These are phyloP conservation scores for Ascochyta rabiei DNA, from an alignment of 2,329 filamentous ascomycete species.

Conservation along the genomic window DNA sequence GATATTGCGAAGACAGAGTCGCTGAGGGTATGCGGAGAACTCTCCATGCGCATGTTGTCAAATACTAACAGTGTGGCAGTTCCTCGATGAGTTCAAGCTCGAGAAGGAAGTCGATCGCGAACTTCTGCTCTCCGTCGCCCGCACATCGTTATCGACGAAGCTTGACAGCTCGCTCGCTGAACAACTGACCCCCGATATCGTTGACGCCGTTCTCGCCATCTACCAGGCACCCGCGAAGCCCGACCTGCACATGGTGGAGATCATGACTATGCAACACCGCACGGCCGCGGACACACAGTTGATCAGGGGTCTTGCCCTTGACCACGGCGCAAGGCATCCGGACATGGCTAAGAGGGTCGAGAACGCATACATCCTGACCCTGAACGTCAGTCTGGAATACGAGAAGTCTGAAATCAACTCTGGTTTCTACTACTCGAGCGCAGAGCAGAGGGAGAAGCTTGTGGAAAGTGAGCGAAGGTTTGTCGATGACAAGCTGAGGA, in stretches of 20 bases:
- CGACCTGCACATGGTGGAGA: slow-evolving; percentile 98
- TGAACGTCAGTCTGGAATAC: slow-evolving; percentile 97
- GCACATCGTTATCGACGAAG: slow-evolving; percentile 94
- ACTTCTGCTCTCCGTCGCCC: slow-evolving; percentile 87
- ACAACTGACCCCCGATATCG: slow-evolving; percentile 91
- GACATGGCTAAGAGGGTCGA: slow-evolving; percentile 98
- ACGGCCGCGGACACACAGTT: slow-evolving; percentile 95
- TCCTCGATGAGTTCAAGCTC: slow-evolving; percentile 93
- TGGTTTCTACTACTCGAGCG: slow-evolving; percentile 96
- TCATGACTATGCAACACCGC: slow-evolving; percentile 99
- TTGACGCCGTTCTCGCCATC: slow-evolving; percentile 94
- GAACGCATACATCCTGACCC: slow-evolving; percentile 91
- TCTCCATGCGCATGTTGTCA: background rate
- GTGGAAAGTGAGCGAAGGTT: slow-evolving; percentile 96
- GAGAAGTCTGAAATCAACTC: slow-evolving; percentile 99
- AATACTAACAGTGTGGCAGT: slow-evolving; percentile 58
- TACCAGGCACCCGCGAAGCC: slow-evolving; percentile 89
- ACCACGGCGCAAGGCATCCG: slow-evolving; percentile 94
- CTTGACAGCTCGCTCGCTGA: slow-evolving; percentile 87
- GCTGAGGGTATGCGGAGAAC: slow-evolving; percentile 67
- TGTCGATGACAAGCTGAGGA: slow-evolving; percentile 93
- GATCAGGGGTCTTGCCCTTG: slow-evolving; percentile 88
- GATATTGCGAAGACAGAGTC: slow-evolving; percentile 95
- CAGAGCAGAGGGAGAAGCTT: slow-evolving; percentile 95
- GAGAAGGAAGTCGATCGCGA: slow-evolving; percentile 88